Evolutionary conservation across 305 asterid species (phyloP).

Genomic region (Solanum hybrid): DNA sequence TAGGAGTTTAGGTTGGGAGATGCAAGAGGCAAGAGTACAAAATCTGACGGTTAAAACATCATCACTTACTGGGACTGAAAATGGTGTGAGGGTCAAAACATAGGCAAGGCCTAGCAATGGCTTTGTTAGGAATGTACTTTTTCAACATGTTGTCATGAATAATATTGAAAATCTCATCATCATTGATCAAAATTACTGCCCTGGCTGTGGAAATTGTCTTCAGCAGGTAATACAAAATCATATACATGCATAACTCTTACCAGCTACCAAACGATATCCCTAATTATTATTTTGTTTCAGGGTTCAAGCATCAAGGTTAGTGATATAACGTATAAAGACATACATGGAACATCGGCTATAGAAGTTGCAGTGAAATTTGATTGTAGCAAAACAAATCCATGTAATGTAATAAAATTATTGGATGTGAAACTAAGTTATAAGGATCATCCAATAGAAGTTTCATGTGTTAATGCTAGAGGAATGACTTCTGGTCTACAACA

Average conservation of each 20-base stretch:
- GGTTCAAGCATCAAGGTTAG: constrained; percentile 44
- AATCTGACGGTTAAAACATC: too few relatives aligned
- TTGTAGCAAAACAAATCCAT: constrained; percentile 42
- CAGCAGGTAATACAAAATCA: constrained; percentile 22
- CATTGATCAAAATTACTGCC: too few relatives aligned
- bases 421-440: constrained; percentile 24
- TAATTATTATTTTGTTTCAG: constrained; percentile 7
- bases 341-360: constrained; percentile 50
- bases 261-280: not conserved
- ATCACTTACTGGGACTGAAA: too few relatives aligned
- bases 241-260: not conserved
- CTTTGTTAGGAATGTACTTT: too few relatives aligned
- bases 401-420: constrained; percentile 31
- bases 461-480: constrained; percentile 41
- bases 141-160: constrained; percentile 13
- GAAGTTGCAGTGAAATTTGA: constrained; percentile 45
- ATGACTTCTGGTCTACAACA: constrained; percentile 18
- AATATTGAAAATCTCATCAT: constrained; percentile 54
- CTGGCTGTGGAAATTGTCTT: constrained; percentile 44
- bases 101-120: too few relatives aligned
- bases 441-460: constrained; percentile 18
- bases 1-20: too few relatives aligned
- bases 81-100: not conserved
- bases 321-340: constrained; percentile 34
- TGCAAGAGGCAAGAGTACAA: too few relatives aligned